Base-by-base conservation (phyloP, 2,329 filamentous ascomycete species). In the Dactylellina haptotyla region DNA sequence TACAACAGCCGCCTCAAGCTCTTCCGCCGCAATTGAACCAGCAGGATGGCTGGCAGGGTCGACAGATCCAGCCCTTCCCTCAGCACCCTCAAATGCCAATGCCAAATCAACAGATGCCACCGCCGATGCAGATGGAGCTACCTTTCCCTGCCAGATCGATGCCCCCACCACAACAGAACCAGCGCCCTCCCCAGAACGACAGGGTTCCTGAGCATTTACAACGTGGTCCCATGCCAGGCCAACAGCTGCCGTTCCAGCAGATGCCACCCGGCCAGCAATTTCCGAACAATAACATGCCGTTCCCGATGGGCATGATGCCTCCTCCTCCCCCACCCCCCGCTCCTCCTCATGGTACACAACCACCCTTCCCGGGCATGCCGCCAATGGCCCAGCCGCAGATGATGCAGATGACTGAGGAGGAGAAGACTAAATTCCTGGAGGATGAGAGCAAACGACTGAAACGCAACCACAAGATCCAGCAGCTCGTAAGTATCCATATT, bases 391-490 rank as follows among this genome's bases (percentile, higher is more conserved):
- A 72, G 28, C 67, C 58, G 1, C 67, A 72, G 45, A 72, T 72
- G 20, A 57, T 65, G 53, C 62, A 66, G 59, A 84, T 98, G 74
- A 89, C 91, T 0, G 92, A 96, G 77, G 89, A 93, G 75, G 92
- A 98, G 76, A 92, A 92, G 79, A 87, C 89, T 1, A 88, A 89
- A 1, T 95, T 93, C 79, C 82, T 98, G 59, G 89, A 92, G 76
- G 93, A 97, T 80, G 95, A 99, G 81, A 93, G 93, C 0, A 95
- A 93, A 82, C 89, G 95, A 56, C 93, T 95, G 4, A 99, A 99
- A 84, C 88, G 95, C 43, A 98, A 99, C 79, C 94, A 98, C 83
- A 99, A 99, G 84, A 98, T 99, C 75, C 76, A 76, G 1, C 77
- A 78, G 43, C 51, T 78, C 20, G 77, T 77, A 69, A 37, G 75